phyloP scores from a whole-genome alignment of 2,329 filamentous ascomycete species.

The Beauveria caledonica region DNA sequence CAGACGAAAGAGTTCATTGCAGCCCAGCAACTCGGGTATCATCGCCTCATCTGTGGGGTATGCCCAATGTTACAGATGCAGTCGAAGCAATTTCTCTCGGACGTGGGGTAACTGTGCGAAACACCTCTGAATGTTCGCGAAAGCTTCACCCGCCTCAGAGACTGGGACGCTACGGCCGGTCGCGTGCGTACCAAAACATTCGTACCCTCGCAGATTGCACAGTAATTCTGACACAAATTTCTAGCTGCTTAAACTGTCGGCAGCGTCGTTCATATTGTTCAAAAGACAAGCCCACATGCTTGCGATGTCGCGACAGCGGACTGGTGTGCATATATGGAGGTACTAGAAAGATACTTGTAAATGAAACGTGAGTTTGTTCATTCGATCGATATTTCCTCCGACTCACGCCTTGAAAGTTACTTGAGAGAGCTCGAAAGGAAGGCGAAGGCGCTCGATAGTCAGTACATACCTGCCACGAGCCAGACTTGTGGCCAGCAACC shows the following conservation, averaged over 20 bases:
- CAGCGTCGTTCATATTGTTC: constrained; percentile 28
- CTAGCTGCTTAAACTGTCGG: constrained; percentile 27
- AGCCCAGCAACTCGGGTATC: background rate
- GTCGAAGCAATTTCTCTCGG: background rate
- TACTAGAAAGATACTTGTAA: constrained; percentile 26
- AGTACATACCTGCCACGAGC: background rate
- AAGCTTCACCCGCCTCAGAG: constrained; percentile 3
- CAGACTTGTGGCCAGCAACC: background rate
- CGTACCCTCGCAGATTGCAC: background rate
- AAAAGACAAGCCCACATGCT: constrained; percentile 28
- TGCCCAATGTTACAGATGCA: background rate
- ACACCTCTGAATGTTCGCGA: background rate
- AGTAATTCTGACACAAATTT: background rate
- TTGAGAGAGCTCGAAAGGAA: constrained; percentile 26
- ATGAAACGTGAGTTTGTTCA: constrained; percentile 21
- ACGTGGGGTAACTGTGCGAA: background rate
- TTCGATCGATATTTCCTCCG: background rate
- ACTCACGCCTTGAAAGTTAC: constrained; percentile 18
- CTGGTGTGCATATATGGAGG: constrained; percentile 27
- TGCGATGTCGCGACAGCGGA: constrained; percentile 23
- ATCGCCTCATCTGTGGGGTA: background rate
- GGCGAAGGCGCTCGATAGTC: constrained; percentile 23
- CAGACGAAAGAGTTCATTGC: background rate
- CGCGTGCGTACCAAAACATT: constrained; percentile 17
- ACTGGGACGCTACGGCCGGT: constrained; percentile 17